Base-by-base conservation (phyloP, 1,284 basidiomycete species). In the Microbotryum intermedium region DNA sequence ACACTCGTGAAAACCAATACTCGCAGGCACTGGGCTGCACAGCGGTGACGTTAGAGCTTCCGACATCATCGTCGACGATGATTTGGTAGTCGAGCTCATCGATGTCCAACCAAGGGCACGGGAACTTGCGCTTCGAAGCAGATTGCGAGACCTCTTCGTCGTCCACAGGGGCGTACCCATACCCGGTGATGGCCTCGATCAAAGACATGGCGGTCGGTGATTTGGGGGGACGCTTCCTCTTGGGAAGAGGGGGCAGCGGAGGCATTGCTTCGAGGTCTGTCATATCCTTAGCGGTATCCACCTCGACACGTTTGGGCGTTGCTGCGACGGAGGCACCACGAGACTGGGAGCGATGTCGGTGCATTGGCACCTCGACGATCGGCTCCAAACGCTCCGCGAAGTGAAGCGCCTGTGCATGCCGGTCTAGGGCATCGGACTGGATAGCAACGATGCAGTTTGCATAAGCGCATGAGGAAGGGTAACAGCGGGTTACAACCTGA, bases 1-100 rank as follows among this genome's bases (percentile, higher is more conserved):
- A 68, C 4, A 60, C 48, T 25, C 64, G 52, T 45, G 59, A 58
- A 51, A 65, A 68, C 59, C 55, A 54, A 28, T 50, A 68, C 34
- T 23, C 7, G 48, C 66, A 68, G 30, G 30, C n/a, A 1, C 54
- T 57, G n/a, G 57, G 55, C 18, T 16, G 50, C 18, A 62, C 56
- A 3, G 50, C 39, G 23, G 39, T 11, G 46, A 11, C 23, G 46
- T 48, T 48, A 3, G 46, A 20, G 2, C 48, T 21, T 26, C 58
- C 1, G 29, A 20, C 13, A 16, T 30, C 13, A 10, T 42, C 28
- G 34, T 23, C 13, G 16, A 18, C 53, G 34, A 16, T 46, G 23
- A 20, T 34, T 10, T 7, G 29, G 10, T 44, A n/a, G 5, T 46
- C 50, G 4, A 9, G 46, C 1, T 51, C 50, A 8, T 18, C 51